Evolutionary conservation across 345 rosid genomes (phyloP).

Genomic region (Angophora floribunda): DNA sequence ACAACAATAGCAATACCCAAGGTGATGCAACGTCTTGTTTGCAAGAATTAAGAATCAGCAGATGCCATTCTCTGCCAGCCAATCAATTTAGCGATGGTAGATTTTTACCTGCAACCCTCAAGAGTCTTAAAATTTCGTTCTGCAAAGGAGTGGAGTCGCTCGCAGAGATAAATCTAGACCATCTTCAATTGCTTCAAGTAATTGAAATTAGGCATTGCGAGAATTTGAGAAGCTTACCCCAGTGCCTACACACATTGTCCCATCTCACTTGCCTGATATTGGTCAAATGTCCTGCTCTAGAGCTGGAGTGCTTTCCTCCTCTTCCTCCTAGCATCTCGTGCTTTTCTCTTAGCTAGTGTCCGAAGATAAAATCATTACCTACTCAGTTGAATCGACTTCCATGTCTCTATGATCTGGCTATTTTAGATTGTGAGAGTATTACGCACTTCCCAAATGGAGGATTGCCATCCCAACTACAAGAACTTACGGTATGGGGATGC

Average conservation of each 20-base stretch:
- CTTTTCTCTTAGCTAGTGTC: rapidly evolving
- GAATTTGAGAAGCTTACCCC: neutral
- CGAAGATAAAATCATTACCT: neutral
- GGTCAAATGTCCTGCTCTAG: rapidly evolving
- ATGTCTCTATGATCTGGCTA: rapidly evolving
- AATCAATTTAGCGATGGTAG: too few relatives aligned
- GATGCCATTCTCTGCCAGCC: too few relatives aligned
- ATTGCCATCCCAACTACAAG: neutral
- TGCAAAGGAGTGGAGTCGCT: neutral
- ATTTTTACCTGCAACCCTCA: neutral
- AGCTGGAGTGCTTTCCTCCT: neutral
- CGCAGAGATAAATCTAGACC: neutral
- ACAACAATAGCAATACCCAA: neutral
- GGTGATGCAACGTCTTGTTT: too few relatives aligned
- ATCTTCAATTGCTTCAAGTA: neutral
- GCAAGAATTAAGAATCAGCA: too few relatives aligned
- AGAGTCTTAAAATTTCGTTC: rapidly evolving
- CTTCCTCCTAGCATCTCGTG: rapidly evolving
- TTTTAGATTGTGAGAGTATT: rapidly evolving
- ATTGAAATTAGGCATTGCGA: rapidly evolving
- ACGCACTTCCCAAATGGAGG: rapidly evolving
- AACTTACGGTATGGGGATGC: rapidly evolving
- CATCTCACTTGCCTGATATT: neutral
- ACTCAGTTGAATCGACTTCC: neutral
- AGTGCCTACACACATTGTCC: neutral